phyloP scores from a whole-genome alignment of 2,329 filamentous ascomycete species.

The Sclerotinia nivalis region DNA sequence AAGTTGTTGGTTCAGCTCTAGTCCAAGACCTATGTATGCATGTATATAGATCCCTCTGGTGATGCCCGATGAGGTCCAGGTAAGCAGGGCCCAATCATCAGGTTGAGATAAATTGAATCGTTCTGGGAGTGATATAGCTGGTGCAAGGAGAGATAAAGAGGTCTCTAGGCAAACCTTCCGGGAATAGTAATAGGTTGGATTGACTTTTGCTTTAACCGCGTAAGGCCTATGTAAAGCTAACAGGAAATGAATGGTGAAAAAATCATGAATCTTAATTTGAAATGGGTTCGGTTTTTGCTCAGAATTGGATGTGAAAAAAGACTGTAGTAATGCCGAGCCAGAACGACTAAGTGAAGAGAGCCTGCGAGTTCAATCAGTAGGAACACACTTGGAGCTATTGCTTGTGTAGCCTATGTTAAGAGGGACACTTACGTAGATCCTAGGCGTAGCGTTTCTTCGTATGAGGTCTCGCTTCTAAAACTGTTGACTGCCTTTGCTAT shows the following conservation, averaged over 20 bases:
- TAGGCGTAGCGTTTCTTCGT: constrained; percentile 50
- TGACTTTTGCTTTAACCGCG: constrained; percentile 45
- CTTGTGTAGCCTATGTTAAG: too few species aligned
- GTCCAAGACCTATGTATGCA: constrained; percentile 13
- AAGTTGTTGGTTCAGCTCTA: constrained; percentile 31
- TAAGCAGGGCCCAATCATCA: constrained; percentile 12
- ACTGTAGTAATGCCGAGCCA: constrained; percentile 10
- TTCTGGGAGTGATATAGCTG: constrained; percentile 10
- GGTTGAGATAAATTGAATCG: constrained; percentile 7
- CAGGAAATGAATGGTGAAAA: constrained; percentile 55
- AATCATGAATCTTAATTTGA: constrained; percentile 51
- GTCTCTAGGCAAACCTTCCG: constrained; percentile 50
- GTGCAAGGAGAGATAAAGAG: constrained; percentile 33
- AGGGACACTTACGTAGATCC: constrained; percentile 45
- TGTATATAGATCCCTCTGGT: constrained; percentile 1
- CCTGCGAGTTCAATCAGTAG: not conserved
- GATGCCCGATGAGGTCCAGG: not conserved
- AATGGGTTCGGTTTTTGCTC: constrained; percentile 18
- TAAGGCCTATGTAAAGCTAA: constrained; percentile 56
- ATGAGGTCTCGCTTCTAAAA: constrained; percentile 46
- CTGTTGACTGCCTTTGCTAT: constrained; percentile 51
- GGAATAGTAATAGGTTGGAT: constrained; percentile 53
- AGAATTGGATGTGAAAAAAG: constrained; percentile 7
- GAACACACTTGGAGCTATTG: too few species aligned
- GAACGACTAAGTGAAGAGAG: constrained; percentile 11